Evolutionary conservation across 208 protist genomes (phyloP).

Genomic region (Leishmania martiniquensis): DNA sequence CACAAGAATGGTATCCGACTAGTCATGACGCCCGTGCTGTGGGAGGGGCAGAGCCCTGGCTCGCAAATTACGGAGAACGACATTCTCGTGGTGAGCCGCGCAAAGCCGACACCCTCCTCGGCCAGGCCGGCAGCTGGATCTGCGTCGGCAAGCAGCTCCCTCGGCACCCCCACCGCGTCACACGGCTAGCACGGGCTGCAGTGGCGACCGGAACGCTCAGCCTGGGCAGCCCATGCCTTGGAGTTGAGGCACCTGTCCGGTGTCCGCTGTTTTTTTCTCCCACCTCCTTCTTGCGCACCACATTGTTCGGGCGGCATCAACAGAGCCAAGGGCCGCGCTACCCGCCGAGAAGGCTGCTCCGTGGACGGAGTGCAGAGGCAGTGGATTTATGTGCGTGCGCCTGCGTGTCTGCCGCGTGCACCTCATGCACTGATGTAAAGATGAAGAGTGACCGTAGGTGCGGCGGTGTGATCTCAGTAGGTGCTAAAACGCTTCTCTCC

Average conservation of each 20-base stretch:
- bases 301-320: not conserved
- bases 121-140: not conserved
- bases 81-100: slow-evolving; percentile 61
- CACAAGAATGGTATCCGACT: slow-evolving; percentile 62
- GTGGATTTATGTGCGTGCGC: not conserved
- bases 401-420: not conserved
- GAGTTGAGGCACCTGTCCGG: not conserved
- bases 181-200: not conserved
- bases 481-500: not conserved
- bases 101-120: slow-evolving; percentile 3
- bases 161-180: not conserved
- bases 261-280: no score
- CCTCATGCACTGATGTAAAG: not conserved
- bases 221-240: not conserved
- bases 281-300: not conserved
- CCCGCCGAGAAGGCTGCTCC: not conserved
- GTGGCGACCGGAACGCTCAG: not conserved
- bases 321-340: not conserved
- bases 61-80: slow-evolving; percentile 68
- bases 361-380: not conserved
- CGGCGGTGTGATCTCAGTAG: not conserved
- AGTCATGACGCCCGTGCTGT: slow-evolving; percentile 66
- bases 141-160: not conserved
- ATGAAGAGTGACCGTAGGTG: not conserved
- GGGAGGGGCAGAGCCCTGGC: slow-evolving; percentile 47